A percentile compares a stretch with the other conserved stretches of the same genome.
phyloP scores from a whole-genome alignment of 257 asterid genomes.

The Fraxinus quadrangulata region DNA sequence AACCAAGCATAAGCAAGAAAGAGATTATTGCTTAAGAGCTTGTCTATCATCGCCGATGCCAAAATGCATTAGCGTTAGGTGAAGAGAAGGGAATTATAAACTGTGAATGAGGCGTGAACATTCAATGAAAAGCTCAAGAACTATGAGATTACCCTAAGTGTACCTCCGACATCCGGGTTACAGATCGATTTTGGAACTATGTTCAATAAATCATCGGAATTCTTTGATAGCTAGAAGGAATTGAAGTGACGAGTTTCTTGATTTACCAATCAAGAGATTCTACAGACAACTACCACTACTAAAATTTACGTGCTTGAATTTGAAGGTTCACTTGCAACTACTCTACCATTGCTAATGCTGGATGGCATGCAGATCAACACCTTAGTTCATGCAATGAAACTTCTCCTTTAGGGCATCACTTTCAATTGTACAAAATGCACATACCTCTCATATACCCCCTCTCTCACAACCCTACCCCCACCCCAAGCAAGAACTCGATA shows the following conservation, averaged over 20 bases:
- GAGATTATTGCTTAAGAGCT: background rate
- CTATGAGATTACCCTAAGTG: no score
- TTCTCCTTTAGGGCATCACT: background rate
- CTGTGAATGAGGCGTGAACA: background rate
- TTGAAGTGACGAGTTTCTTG: background rate
- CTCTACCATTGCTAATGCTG: background rate
- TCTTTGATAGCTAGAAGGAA: background rate
- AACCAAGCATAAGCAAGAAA: background rate
- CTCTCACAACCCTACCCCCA: background rate
- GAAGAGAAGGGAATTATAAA: background rate
- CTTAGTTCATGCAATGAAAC: background rate
- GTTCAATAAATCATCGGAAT: no score
- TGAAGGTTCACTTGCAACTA: background rate
- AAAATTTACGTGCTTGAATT: no score
- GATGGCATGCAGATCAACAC: slow-evolving; percentile 10
- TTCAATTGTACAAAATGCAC: background rate
- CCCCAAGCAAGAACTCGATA: slow-evolving; percentile 14
- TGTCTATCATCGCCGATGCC: background rate
- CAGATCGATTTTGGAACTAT: no score
- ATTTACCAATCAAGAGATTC: no score
- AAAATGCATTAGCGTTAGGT: background rate
- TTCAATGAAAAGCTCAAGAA: no score
- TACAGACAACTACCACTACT: no score
- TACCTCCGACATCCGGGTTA: no score
- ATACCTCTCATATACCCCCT: background rate